Percentiles rank a stretch among this genome's conserved stretches.
These are phyloP conservation scores for Hypoxylon fragiforme DNA, from an alignment of 495 filamentous ascomycete species.

Conservation along the genomic window DNA sequence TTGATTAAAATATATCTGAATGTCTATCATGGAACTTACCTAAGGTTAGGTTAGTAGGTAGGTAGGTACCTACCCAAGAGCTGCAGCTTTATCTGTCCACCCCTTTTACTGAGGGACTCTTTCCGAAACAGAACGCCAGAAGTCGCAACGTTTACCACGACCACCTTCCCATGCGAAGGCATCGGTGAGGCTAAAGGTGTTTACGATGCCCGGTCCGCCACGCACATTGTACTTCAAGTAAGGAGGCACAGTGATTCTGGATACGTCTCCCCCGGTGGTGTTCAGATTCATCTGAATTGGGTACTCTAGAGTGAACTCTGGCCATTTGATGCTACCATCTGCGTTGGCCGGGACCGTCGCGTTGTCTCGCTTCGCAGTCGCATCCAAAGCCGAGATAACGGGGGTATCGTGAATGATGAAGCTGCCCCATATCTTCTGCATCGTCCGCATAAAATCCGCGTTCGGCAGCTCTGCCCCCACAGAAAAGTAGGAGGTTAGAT, in stretches of 20 bases:
- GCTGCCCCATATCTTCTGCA: conserved; percentile 54
- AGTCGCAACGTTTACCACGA: conserved; percentile 58
- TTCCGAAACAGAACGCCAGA: conserved; percentile 45
- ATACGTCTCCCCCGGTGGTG: conserved; percentile 53
- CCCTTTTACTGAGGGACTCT: conserved; percentile 23
- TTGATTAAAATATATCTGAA: no score
- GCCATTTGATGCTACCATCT: conserved; percentile 39
- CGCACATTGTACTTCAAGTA: conserved; percentile 41
- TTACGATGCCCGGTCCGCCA: conserved; percentile 46
- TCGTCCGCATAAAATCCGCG: conserved; percentile 38
- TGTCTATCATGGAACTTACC: no score
- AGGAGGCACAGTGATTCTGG: conserved; percentile 23
- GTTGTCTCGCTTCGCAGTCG: conserved; percentile 45
- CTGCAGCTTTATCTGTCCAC: neutral
- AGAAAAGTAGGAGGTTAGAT: conserved; percentile 56
- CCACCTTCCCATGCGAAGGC: conserved; percentile 60
- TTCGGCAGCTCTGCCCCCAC: conserved; percentile 36
- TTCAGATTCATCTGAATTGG: conserved; percentile 58
- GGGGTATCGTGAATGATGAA: conserved; percentile 60
- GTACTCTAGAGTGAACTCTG: conserved; percentile 37
- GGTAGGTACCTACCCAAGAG: neutral
- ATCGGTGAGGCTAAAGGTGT: conserved; percentile 52
- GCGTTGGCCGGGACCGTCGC: conserved; percentile 30
- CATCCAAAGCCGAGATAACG: conserved; percentile 46
- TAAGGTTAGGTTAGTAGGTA: neutral